These are phyloP conservation scores for Saturnispora diversa DNA, from an alignment of 805 yeast genomes.

Conservation along the genomic window DNA sequence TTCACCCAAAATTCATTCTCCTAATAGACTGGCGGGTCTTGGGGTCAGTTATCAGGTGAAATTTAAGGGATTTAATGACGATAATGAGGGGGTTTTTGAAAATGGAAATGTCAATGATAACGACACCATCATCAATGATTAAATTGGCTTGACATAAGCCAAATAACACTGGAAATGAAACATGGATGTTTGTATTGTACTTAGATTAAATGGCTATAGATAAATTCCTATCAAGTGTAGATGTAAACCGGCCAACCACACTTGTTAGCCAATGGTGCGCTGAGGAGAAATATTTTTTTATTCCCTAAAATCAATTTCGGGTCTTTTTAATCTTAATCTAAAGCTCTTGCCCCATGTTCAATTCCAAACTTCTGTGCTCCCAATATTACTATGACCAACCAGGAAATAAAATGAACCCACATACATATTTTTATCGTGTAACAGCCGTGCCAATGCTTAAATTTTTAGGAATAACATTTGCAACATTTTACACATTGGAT, in stretches of 20 bases:
- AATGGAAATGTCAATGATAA: neutral
- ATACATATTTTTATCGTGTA: constrained; percentile 36
- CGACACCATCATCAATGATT: neutral
- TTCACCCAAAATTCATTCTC: constrained; percentile 17
- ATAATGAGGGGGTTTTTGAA: neutral
- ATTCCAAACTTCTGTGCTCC: neutral
- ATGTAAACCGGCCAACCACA: too few species aligned
- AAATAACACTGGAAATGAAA: too few species aligned
- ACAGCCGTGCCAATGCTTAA: constrained; percentile 41
- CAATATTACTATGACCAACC: constrained; percentile 16
- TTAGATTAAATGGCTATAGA: too few species aligned
- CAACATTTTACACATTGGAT: constrained; percentile 39
- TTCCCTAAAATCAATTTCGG: too few species aligned
- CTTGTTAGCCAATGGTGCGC: too few species aligned
- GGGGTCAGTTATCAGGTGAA: constrained; percentile 11
- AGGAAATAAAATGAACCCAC: constrained; percentile 22
- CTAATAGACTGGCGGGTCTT: constrained; percentile 17
- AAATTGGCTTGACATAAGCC: too few species aligned
- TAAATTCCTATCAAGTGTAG: too few species aligned
- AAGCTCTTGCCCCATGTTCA: too few species aligned
- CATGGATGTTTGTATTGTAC: too few species aligned
- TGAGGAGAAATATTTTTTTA: too few species aligned
- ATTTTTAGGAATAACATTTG: constrained; percentile 36
- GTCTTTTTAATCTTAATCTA: too few species aligned
- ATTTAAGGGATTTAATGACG: constrained; percentile 4